Percentiles rank a stretch among this genome's conserved stretches.
Conservation (phyloP, 257 asterid species). For the Ballota nigra region DNA sequence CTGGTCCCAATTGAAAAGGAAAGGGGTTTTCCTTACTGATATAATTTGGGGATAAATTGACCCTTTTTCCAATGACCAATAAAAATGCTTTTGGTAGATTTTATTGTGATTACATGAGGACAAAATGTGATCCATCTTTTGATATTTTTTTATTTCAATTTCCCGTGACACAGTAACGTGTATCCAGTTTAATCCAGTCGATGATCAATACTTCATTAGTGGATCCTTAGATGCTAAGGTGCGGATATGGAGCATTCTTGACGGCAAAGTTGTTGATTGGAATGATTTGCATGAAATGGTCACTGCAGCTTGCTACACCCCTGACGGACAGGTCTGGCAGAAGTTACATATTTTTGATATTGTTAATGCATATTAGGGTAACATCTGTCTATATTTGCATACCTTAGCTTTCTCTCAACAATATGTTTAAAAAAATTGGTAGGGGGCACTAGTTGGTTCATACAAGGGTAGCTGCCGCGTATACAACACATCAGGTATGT, state of each 20-base stretch:
- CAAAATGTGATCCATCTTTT: conserved; percentile 23
- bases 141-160: conserved; percentile 32
- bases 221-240: conserved; percentile 98
- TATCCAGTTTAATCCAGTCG: conserved; percentile 97
- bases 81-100: conserved; percentile 6
- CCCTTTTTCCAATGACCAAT: background rate
- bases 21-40: no score
- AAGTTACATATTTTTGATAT: conserved; percentile 16
- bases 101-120: conserved; percentile 2
- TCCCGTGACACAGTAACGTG: conserved; percentile 81
- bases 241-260: conserved; percentile 99
- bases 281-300: conserved; percentile 98
- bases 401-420: conserved; percentile 19
- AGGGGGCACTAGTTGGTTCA: conserved; percentile 97
- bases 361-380: conserved; percentile 17
- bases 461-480: conserved; percentile 94
- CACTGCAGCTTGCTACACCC: conserved; percentile 98
- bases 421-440: conserved; percentile 27
- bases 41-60: no score
- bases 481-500: conserved; percentile 76
- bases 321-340: conserved; percentile 92
- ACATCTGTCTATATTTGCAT: conserved; percentile 7
- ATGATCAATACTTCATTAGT: conserved; percentile 94
- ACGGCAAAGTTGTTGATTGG: conserved; percentile 96
- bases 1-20: background rate